These are phyloP conservation scores for Dalechampia spathulata DNA, from an alignment of 441 rosid genomes.

Conservation along the genomic window DNA sequence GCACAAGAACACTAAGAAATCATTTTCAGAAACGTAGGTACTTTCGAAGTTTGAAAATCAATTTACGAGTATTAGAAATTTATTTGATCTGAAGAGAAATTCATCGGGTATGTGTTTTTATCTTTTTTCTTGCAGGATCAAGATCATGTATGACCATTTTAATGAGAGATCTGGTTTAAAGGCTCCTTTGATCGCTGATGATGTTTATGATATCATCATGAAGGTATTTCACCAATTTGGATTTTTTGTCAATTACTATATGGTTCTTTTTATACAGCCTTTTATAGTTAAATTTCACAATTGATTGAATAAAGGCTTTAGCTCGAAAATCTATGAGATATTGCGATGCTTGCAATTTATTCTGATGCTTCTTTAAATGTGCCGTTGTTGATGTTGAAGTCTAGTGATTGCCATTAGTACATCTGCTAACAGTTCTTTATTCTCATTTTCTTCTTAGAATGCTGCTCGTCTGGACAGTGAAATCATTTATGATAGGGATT, in stretches of 20 bases:
- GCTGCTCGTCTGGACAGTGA: constrained; percentile 79
- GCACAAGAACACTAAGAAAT: constrained; percentile 78
- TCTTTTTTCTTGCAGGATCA: constrained; percentile 46
- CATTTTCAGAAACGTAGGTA: constrained; percentile 84
- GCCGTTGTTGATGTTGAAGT: too few species aligned
- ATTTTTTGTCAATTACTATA: not conserved
- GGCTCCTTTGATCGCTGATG: constrained; percentile 80
- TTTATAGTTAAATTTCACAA: too few species aligned
- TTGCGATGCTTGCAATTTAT: too few species aligned
- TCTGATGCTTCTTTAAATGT: too few species aligned
- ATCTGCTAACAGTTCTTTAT: too few species aligned
- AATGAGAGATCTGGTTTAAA: constrained; percentile 60
- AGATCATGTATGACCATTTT: constrained; percentile 67
- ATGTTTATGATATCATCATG: constrained; percentile 74
- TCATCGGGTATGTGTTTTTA: too few species aligned
- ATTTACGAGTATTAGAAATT: too few species aligned
- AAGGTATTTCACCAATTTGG: constrained; percentile 34
- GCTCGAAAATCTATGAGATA: too few species aligned
- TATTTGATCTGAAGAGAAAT: too few species aligned
- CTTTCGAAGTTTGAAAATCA: not conserved
- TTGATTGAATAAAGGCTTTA: too few species aligned
- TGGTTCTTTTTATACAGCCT: not conserved
- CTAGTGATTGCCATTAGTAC: too few species aligned
- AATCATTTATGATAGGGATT: constrained; percentile 84
- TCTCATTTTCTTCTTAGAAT: too few species aligned